Evolutionary conservation across 2,329 filamentous ascomycete genomes (phyloP).

Genomic region (Huntiella decipiens): DNA sequence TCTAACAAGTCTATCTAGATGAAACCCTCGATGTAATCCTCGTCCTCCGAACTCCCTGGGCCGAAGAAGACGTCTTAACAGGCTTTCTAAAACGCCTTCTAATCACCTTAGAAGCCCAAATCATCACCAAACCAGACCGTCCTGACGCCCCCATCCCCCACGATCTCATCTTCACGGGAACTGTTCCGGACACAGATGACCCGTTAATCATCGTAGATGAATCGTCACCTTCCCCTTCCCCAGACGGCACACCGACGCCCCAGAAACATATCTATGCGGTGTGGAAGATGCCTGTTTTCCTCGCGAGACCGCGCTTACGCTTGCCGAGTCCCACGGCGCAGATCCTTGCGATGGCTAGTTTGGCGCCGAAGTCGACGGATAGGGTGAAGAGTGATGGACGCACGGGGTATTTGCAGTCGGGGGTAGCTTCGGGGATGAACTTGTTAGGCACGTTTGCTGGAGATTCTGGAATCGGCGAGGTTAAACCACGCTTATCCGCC

Average conservation of each 20-base stretch:
- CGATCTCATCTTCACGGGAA: constrained; percentile 41
- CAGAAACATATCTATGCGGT: constrained; percentile 30
- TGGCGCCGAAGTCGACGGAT: constrained; percentile 26
- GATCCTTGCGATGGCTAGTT: constrained; percentile 41
- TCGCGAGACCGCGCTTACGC: constrained; percentile 41
- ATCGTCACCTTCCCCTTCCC: neutral
- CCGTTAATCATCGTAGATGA: constrained; percentile 30
- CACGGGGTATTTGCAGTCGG: constrained; percentile 43
- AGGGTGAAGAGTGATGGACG: constrained; percentile 11
- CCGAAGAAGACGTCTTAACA: constrained; percentile 36
- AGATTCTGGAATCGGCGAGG: constrained; percentile 42
- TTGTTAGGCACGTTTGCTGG: constrained; percentile 54
- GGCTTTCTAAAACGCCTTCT: constrained; percentile 42
- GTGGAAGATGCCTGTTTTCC: constrained; percentile 41
- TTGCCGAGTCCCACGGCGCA: constrained; percentile 47
- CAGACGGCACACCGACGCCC: constrained; percentile 6
- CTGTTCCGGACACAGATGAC: constrained; percentile 29
- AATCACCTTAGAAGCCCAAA: constrained; percentile 47
- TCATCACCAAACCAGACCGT: constrained; percentile 36
- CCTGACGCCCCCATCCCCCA: constrained; percentile 22
- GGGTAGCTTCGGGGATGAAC: constrained; percentile 51
- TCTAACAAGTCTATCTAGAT: constrained; percentile 30
- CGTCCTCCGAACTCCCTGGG: constrained; percentile 43
- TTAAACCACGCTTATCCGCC: constrained; percentile 50
- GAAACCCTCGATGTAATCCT: constrained; percentile 53